Percentiles rank a stretch among this genome's conserved stretches.
phyloP scores from a whole-genome alignment of 306 rosid genomes.

The Medicago arabica region DNA sequence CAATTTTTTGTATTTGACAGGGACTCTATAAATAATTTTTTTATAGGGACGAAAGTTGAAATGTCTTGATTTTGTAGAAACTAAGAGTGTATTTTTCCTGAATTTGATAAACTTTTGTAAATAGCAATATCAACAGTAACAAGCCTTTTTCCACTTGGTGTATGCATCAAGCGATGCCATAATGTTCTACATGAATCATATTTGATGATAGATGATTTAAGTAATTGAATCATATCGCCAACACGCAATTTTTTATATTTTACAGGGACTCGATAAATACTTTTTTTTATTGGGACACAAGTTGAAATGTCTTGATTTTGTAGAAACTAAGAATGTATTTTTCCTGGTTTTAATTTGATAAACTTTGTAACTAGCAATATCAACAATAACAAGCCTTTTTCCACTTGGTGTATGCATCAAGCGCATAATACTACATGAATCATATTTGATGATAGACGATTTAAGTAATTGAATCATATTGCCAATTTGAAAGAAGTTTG shows the following conservation, averaged over 20 bases:
- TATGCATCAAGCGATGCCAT: not conserved
- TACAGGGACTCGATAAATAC: not conserved
- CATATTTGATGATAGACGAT: not conserved
- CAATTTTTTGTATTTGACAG: not conserved
- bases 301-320: not conserved
- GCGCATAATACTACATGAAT: not conserved
- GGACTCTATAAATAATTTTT: not conserved
- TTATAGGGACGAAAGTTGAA: not conserved
- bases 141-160: conserved; percentile 13
- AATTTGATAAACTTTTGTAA: not conserved
- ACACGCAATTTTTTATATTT: not conserved
- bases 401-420: not conserved
- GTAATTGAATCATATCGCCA: not conserved
- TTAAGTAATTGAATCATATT: not conserved
- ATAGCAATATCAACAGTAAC: not conserved
- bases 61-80: not conserved
- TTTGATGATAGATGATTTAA: not conserved
- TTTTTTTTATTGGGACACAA: not conserved
- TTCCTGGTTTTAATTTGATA: conserved; percentile 23
- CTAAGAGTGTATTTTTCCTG: not conserved
- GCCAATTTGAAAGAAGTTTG: not conserved
- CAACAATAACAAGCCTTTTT: conserved; percentile 8
- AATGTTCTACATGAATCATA: not conserved
- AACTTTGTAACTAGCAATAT: not conserved
- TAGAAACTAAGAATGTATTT: not conserved